These are phyloP conservation scores for Coemansia sp. DNA, from an alignment of 192 early-diverging fungal species.

Conservation along the genomic window DNA sequence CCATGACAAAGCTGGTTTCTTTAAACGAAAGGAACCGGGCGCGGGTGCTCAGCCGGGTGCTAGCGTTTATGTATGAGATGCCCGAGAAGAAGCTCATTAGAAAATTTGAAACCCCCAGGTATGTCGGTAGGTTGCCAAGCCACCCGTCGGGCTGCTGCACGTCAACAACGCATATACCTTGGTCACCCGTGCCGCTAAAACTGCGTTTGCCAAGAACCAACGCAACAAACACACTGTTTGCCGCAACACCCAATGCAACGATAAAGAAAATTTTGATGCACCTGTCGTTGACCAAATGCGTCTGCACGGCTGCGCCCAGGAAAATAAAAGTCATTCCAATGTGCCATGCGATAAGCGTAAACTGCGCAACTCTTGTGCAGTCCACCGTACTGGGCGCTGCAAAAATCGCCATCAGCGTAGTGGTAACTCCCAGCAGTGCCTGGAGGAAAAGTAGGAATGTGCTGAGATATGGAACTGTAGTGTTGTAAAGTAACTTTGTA, in stretches of 20 bases:
- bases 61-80: conserved; percentile 34
- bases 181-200: neutral
- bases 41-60: conserved; percentile 12
- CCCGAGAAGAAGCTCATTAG: conserved; percentile 22
- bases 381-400: conserved; percentile 1
- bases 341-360: conserved; percentile 3
- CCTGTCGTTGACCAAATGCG: conserved; percentile 18
- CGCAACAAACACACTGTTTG: conserved; percentile 16
- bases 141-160: conserved; percentile 12
- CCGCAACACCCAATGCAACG: conserved; percentile 11
- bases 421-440: conserved; percentile 6
- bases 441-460: conserved; percentile 9
- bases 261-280: conserved; percentile 41
- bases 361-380: conserved; percentile 3
- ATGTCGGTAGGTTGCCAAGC: conserved; percentile 19
- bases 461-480: conserved; percentile 19
- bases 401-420: neutral
- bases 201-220: neutral
- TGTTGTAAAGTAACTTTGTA: neutral
- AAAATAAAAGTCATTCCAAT: conserved; percentile 16
- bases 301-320: conserved; percentile 26
- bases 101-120: conserved; percentile 15
- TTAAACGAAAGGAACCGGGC: conserved; percentile 14
- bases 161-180: neutral
- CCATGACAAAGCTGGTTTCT: conserved; percentile 17